Evolutionary conservation across 805 yeast genomes (phyloP), one percentile per base, ranked within the genome.

Genomic region (Ogataea glucozyma): DNA sequence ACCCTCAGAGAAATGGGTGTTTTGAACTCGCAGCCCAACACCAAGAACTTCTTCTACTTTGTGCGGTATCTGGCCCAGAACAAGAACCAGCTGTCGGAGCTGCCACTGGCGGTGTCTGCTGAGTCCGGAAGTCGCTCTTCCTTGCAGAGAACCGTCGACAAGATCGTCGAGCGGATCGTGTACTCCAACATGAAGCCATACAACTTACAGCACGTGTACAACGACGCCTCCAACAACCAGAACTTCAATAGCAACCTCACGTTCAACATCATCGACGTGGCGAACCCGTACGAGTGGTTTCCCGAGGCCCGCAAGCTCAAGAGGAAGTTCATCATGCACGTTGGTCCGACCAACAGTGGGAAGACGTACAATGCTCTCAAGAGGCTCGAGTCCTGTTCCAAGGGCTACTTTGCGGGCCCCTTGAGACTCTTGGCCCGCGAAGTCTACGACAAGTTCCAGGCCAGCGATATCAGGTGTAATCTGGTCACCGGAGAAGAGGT

Each of bases 321-420:
- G 49, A 71, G 99, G 29, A 82, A 84, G 38, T 73, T 93, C 37
- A 75, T 85, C n/a, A 77, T 93, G 81, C 99, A 93, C 61, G 87
- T 93, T 9, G 99, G 99, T 0, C 99, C 99, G 1, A 93, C 99
- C 0, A 93, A 93, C 61, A 83, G 93, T 52, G 99, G 99, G 10
- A 93, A 93, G 57, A 93, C 98, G 0, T 86, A 87, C 58, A 75
- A 78, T 36, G 96, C 98, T 0, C 66, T 93, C 34, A 72, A 84
- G 54, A 73, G 79, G 42, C 70, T 93, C 37, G 81, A 81, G 52
- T 56, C 63, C 16, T 80, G 88, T 12, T 71, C 79, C 23, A 73
- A 81, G 14, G 99, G 99, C 0, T 86, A 85, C 52, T 93, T 83
- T 64, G 98, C 98, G 0, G 98, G 98, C 1, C 99, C 99, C 0